A percentile compares a stretch with the other conserved stretches of the same genome.
Conservation (phyloP, 768 basidiomycete species). For the Boletus vermiculosoides region DNA sequence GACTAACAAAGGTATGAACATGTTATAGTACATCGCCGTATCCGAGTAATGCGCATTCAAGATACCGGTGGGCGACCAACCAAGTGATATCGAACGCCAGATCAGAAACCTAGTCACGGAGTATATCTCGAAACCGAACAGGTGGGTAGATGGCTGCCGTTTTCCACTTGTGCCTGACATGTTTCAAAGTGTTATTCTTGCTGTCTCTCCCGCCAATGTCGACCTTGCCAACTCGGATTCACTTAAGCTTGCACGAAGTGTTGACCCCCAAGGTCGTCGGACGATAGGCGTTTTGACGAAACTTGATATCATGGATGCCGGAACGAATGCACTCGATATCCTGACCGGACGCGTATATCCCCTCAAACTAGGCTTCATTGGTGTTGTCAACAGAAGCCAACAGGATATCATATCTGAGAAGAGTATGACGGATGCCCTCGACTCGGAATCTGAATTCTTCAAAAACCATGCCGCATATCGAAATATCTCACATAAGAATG, state of each 20-base stretch:
- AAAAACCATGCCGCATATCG: conserved; percentile 85
- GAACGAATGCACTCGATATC: conserved; percentile 95
- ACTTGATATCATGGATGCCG: conserved; percentile 98
- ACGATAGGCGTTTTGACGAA: conserved; percentile 98
- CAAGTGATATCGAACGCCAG: conserved; percentile 96
- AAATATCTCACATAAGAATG: conserved; percentile 95
- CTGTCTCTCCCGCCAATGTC: conserved; percentile 96
- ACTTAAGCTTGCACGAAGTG: conserved; percentile 91
- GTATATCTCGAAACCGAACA: conserved; percentile 95
- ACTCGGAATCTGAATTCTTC: conserved; percentile 91
- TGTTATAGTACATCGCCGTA: neutral
- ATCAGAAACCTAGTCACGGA: conserved; percentile 93
- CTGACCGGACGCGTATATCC: conserved; percentile 97
- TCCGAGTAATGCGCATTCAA: conserved; percentile 29
- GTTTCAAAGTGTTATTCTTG: conserved; percentile 78
- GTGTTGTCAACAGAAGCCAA: conserved; percentile 96
- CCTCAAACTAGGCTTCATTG: conserved; percentile 96
- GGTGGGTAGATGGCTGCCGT: conserved; percentile 45
- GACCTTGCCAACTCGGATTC: conserved; percentile 99
- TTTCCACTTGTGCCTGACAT: conserved; percentile 7
- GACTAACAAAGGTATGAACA: conserved; percentile 84
- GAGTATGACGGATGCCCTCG: conserved; percentile 79
- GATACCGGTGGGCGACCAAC: conserved; percentile 97
- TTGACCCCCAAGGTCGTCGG: conserved; percentile 93
- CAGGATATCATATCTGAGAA: conserved; percentile 92